phyloP scores from a whole-genome alignment of 2,329 filamentous ascomycete species.

The Diaporthe sp. region DNA sequence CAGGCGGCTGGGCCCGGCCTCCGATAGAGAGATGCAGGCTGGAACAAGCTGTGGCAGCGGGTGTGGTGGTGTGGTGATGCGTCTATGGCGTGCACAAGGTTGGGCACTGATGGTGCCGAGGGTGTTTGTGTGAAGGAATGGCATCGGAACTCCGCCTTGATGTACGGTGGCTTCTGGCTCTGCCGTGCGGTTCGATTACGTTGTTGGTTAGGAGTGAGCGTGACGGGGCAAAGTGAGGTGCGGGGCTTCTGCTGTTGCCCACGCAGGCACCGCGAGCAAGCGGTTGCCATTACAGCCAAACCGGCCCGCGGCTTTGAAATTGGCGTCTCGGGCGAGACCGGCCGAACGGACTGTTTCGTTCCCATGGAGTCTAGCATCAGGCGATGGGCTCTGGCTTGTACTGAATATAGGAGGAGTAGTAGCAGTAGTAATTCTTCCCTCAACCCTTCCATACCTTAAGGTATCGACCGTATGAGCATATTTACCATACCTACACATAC shows the following conservation, averaged over 20 bases:
- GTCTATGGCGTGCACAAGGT: background rate
- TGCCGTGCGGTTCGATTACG: background rate
- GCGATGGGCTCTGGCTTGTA: constrained; percentile 32
- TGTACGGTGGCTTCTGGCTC: background rate
- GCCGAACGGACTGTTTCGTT: background rate
- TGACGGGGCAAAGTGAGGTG: background rate
- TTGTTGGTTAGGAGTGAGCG: background rate
- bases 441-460: constrained; percentile 6
- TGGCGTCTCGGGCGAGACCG: constrained; percentile 9
- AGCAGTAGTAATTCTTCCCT: constrained; percentile 32
- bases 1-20: constrained; percentile 63
- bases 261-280: background rate
- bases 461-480: background rate
- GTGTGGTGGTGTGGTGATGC: background rate
- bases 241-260: background rate
- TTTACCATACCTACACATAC: background rate
- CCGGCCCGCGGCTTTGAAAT: background rate
- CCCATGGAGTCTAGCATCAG: constrained; percentile 14
- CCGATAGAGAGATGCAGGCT: constrained; percentile 45
- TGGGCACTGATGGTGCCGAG: background rate
- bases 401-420: constrained; percentile 21
- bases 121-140: background rate
- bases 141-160: background rate
- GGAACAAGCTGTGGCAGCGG: background rate
- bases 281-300: background rate